Base-by-base conservation (phyloP, 768 basidiomycete species). In the Trichaptum fuscoviolaceum region DNA sequence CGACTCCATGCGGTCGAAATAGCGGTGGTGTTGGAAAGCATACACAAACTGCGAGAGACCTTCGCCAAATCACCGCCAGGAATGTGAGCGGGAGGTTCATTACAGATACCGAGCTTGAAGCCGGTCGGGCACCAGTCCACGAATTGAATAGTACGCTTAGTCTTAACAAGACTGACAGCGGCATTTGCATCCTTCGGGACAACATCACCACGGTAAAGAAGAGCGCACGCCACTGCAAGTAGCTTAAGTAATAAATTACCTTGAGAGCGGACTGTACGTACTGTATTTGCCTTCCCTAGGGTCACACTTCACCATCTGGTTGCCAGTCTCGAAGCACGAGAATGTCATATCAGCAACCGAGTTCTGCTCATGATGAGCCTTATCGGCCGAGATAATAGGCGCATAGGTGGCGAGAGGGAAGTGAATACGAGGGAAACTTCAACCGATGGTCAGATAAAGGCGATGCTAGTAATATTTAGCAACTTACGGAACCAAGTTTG, bases 81-180 rank as follows among this genome's bases (percentile, higher is more conserved):
- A 57, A 99, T 93, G 68, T 85, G 84, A 17, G 95, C 94, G 9
- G 96, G 87, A 64, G 96, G 89, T 78, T 99, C 96, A 76, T 96
- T 96, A 84, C 96, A 99, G 80, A 99, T 92, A 77, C 96, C 96
- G 71, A 97, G 89, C 86, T 96, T 96, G 89, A 96, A 96, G 69
- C 96, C 96, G 74, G 96, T 99, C 42, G 93, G 93, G 78, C 93
- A 95, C 96, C 96, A 98, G 75, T 97, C 96, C 68, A 98, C 96
- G 76, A 96, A 97, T 74, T 96, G 95, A 74, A 99, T 97, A 26
- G 96, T 97, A 70, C 92, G 88, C 85, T 96, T 98, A 66, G 95
- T 98, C 85, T 96, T 97, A 83, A 99, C 93, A 70, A 84, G 89
- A 58, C 92, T 87, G 71, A 98, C 93, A 66, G 96, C 96, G 66